Base-by-base conservation (phyloP, 2,329 filamentous ascomycete species). In the Ambrosiella cleistominuta region DNA sequence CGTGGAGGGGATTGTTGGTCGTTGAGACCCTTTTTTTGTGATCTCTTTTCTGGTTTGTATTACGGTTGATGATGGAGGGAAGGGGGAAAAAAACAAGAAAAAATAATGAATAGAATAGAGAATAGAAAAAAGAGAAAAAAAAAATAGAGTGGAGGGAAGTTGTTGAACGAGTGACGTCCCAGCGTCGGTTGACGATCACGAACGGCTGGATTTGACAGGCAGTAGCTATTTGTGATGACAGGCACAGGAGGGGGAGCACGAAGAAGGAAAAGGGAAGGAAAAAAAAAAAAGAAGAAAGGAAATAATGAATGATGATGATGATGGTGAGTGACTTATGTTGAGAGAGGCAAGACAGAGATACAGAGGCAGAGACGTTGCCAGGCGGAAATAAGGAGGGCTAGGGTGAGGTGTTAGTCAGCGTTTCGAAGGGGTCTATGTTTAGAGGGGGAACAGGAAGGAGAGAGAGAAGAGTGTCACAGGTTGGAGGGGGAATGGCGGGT, bases 121-220 rank as follows among this genome's bases (percentile, higher is more conserved):
- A 44, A 40, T 15, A 17, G 49, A 57, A 39, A n/a, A 45, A 45
- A 37, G 27, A 57, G 17, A 35, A 3, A 52, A 35, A 53, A 13
- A 40, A 4, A 12, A 37, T 3, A 51, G 37, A 27, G 42, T n/a
- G 7, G n/a, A 36, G n/a, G 17, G 27, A 50, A 39, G 57, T n/a
- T 40, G 42, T 38, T 17, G 15, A 49, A 37, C 5, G 42, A 55
- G 19, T 9, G 38, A 53, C 51, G 51, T 38, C 51, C 51, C 51
- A 39, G 27, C 51, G 51, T 53, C 56, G 38, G 19, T 57, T 19
- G n/a, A 38, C 56, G 35, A 47, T 47, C 44, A 47, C 44, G 44
- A 47, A 47, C 27, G 27, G 27, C 27, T 27, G 27, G 11, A 47
- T 7, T 47, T 8, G 44, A n/a, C n/a, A 4, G 11, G 7, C 2